Evolutionary conservation across 257 asterid genomes (phyloP).

Genomic region (Nicotiana tomentosiformis): DNA sequence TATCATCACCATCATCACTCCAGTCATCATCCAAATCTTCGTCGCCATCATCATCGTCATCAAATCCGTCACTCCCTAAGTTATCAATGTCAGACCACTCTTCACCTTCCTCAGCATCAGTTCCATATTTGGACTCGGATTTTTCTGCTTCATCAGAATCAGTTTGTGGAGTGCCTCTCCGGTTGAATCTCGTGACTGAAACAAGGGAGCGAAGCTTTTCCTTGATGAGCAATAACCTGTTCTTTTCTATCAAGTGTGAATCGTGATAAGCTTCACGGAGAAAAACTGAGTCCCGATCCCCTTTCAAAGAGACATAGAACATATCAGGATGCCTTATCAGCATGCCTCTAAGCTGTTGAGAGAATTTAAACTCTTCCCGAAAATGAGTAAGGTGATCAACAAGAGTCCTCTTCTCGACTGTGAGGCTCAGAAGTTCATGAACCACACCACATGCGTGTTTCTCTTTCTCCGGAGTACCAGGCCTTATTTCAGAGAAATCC

Average conservation of each 20-base stretch:
- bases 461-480: conserved; percentile 75
- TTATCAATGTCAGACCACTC: conserved; percentile 66
- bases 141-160: conserved; percentile 33
- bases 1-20: conserved; percentile 65
- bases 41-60: conserved; percentile 27
- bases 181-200: conserved; percentile 49
- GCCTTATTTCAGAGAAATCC: conserved; percentile 63
- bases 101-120: conserved; percentile 46
- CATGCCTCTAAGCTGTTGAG: conserved; percentile 98
- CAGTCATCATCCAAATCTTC: conserved; percentile 39
- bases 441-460: conserved; percentile 82
- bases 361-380: conserved; percentile 88
- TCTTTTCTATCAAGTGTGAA: conserved; percentile 82
- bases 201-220: conserved; percentile 93
- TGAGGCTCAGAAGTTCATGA: conserved; percentile 94
- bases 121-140: conserved; percentile 27
- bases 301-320: conserved; percentile 89
- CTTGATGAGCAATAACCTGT: conserved; percentile 79
- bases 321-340: conserved; percentile 95
- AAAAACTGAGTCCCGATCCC: conserved; percentile 93
- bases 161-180: conserved; percentile 30
- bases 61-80: conserved; percentile 42
- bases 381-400: conserved; percentile 95
- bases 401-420: conserved; percentile 90
- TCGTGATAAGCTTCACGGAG: conserved; percentile 89